These are phyloP conservation scores for Trifolium dubium DNA, from an alignment of 306 rosid species.

Conservation along the genomic window DNA sequence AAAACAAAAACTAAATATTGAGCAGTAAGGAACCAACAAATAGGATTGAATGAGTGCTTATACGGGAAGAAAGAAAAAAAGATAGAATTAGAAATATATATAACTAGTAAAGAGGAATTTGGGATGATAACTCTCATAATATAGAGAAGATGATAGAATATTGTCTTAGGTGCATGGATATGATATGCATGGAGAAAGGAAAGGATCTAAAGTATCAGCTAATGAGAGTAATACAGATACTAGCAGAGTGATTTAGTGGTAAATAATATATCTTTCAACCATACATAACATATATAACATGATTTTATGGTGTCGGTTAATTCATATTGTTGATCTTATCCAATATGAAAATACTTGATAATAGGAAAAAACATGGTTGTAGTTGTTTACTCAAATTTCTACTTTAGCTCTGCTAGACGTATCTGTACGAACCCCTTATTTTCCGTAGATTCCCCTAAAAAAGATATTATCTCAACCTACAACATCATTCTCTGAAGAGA, in stretches of 20 bases:
- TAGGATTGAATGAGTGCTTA: not conserved
- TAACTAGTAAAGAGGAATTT: not conserved
- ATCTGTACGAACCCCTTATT: not conserved
- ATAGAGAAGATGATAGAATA: not conserved
- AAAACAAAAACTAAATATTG: not conserved
- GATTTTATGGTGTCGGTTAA: not conserved
- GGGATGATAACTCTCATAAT: slow-evolving; percentile 3
- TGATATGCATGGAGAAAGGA: not conserved
- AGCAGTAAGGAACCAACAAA: not conserved
- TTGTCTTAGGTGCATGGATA: not conserved
- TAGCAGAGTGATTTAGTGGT: not conserved
- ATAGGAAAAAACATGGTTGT: not conserved
- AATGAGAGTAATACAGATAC: not conserved
- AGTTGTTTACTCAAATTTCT: not conserved
- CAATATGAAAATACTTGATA: not conserved
- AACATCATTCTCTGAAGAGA: not conserved
- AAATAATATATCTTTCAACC: not conserved
- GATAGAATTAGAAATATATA: not conserved
- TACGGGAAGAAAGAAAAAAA: not conserved
- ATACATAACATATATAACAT: not conserved
- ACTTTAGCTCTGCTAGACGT: not conserved
- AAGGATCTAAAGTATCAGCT: not conserved
- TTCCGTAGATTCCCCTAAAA: not conserved
- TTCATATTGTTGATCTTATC: not conserved
- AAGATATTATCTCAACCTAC: not conserved